Conservation (phyloP, 192 early-diverging fungal species). For the Coemansia sp. region DNA sequence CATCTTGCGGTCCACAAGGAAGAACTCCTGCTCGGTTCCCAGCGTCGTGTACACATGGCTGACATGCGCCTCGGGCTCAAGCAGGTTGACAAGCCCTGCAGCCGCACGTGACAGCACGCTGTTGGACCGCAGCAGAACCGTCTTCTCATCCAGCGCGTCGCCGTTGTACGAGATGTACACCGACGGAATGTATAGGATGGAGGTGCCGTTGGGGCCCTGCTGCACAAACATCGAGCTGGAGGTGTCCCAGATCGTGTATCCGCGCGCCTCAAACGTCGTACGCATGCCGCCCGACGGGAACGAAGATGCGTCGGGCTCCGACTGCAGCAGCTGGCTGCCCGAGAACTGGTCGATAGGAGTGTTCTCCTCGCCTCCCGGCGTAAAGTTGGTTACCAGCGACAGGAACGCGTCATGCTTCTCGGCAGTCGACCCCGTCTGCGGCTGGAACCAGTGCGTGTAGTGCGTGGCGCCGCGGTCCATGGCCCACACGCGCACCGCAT, state of each 20-base stretch:
- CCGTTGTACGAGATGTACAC: slow-evolving; percentile 99
- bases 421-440: slow-evolving; percentile 97
- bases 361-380: slow-evolving; percentile 82
- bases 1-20: slow-evolving; percentile 94
- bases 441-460: slow-evolving; percentile 99
- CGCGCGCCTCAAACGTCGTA: slow-evolving; percentile 98
- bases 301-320: slow-evolving; percentile 98
- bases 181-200: slow-evolving; percentile 95
- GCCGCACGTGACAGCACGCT: slow-evolving; percentile 83
- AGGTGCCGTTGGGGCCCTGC: slow-evolving; percentile 87
- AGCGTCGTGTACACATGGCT: slow-evolving; percentile 89
- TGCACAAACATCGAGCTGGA: slow-evolving; percentile 94
- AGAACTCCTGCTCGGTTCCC: slow-evolving; percentile 99
- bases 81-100: slow-evolving; percentile 76
- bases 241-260: slow-evolving; percentile 99
- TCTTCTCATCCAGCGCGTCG: slow-evolving; percentile 99
- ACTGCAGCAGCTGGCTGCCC: slow-evolving; percentile 95
- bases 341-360: slow-evolving; percentile 95
- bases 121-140: slow-evolving; percentile 90
- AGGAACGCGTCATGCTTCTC: slow-evolving; percentile 99
- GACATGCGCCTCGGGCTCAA: slow-evolving; percentile 68
- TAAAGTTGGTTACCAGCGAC: slow-evolving; percentile 80
- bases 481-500: slow-evolving; percentile 97
- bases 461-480: slow-evolving; percentile 97
- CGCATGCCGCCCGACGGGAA: slow-evolving; percentile 99